Evolutionary conservation across 2,329 filamentous ascomycete species (phyloP).

Genomic region (Colletotrichum lini): DNA sequence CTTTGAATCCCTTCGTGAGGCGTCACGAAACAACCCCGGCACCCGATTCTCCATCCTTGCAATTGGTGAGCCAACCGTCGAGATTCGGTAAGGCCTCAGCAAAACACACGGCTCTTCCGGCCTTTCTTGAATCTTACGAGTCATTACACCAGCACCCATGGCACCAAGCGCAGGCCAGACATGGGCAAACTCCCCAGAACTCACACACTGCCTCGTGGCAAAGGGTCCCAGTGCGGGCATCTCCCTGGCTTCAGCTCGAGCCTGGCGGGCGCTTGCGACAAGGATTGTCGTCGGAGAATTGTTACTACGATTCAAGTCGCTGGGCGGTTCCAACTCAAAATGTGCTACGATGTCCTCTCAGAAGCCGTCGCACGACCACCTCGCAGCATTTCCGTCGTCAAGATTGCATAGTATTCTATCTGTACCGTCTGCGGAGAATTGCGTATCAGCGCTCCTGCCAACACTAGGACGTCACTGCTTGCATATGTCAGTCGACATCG

Average conservation of each 20-base stretch:
- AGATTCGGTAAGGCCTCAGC: slow-evolving; percentile 4
- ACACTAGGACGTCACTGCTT: slow-evolving; percentile 1
- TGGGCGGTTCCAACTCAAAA: slow-evolving; percentile 14
- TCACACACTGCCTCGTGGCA: slow-evolving; percentile 37
- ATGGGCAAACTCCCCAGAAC: slow-evolving; percentile 2
- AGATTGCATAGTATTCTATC: not conserved
- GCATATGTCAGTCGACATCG: slow-evolving; percentile 7
- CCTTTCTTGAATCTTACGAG: slow-evolving; percentile 32
- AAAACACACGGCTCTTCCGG: slow-evolving; percentile 18
- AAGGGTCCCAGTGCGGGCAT: slow-evolving; percentile 24
- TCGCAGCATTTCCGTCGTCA: not conserved
- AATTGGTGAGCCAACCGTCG: slow-evolving; percentile 15
- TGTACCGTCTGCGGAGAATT: too few species aligned
- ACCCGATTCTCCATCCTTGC: slow-evolving; percentile 22
- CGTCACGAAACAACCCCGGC: slow-evolving; percentile 21
- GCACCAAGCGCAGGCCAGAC: slow-evolving; percentile 2
- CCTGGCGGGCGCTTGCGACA: slow-evolving; percentile 30
- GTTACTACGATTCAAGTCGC: slow-evolving; percentile 30
- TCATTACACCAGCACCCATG: slow-evolving; percentile 33
- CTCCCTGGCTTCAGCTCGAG: slow-evolving; percentile 24
- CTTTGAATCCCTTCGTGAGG: slow-evolving; percentile 19
- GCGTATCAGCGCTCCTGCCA: not conserved
- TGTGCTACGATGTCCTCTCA: too few species aligned
- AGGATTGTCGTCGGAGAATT: slow-evolving; percentile 37
- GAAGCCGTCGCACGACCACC: not conserved